Base-by-base conservation (phyloP, 129 eudicot genomes). In the Oenanthe sinensis region DNA sequence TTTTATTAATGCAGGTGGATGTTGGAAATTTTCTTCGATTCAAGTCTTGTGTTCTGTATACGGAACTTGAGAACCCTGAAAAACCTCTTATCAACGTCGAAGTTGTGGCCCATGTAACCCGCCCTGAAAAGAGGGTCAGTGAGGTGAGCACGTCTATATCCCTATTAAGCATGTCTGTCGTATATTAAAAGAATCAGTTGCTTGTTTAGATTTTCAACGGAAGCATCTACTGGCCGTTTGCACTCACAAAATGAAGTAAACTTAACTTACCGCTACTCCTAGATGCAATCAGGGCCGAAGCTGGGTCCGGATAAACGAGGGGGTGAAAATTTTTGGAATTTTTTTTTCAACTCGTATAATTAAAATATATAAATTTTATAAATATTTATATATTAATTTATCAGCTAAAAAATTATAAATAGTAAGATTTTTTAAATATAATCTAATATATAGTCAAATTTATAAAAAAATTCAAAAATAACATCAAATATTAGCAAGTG, bases 71-170 rank as follows among this genome's bases (percentile, higher is more conserved):
- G 81, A 79, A 90, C 82, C 93, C 91, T 9, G 49, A 74, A 22
- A 78, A 76, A 74, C 98, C 98, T 19, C 80, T 91, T 63, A 91
- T 95, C 37, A 95, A 95, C 62, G 92, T 91, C 63, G 98, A 95
- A 87, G 98, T 95, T 44, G 97, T 91, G 26, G 98, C 98, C 80
- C 98, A 91, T 86, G 98, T 95, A 78, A 91, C 90, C 30, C 85
- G 96, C 37, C 98, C 98, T 19, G 98, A 95, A 75, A 85, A 85
- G 75, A 87, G 97, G 79, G 79, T 97, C 69, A 91, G 96, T 62
- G 97, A 95, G 96, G 97, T 90, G 30, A 77, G 86, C 42, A 20
- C n/a, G 48, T 67, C 30, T 52, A 3, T 37, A 8, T 52, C n/a
- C n/a, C n/a, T n/a, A n/a, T 2, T 22, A 30, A 4, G 17, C 79